These are phyloP conservation scores for Coprinopsis sp. DNA, from an alignment of 768 basidiomycete genomes.

Conservation along the genomic window DNA sequence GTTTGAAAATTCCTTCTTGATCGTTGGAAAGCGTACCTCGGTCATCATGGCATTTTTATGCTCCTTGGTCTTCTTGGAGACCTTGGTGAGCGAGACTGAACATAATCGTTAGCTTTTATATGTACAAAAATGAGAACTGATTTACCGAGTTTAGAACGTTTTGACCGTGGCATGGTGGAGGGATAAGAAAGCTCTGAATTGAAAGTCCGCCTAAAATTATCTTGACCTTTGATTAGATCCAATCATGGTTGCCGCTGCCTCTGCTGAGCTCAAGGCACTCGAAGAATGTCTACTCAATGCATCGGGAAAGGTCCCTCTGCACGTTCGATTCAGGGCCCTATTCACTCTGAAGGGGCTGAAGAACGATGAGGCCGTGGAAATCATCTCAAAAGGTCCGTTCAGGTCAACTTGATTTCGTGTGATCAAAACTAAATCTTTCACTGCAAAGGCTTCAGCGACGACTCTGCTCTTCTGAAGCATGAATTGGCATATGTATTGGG, in stretches of 20 bases:
- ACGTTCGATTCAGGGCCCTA: conserved; percentile 83
- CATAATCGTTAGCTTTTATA: conserved; percentile 10
- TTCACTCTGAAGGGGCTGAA: conserved; percentile 89
- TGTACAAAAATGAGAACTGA: conserved; percentile 3
- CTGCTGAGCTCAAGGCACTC: conserved; percentile 60
- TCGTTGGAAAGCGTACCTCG: conserved; percentile 46
- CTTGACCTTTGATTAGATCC: conserved; percentile 14
- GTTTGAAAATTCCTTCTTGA: background rate
- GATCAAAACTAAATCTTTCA: conserved; percentile 9
- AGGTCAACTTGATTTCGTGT: background rate
- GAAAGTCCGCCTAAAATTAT: conserved; percentile 45
- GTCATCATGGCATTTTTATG: conserved; percentile 82
- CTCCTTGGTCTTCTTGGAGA: conserved; percentile 87
- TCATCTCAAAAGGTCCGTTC: conserved; percentile 75
- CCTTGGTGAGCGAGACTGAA: conserved; percentile 89
- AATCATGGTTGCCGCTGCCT: conserved; percentile 33
- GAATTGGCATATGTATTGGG: conserved; percentile 97
- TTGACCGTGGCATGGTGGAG: conserved; percentile 79
- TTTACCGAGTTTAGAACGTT: conserved; percentile 80
- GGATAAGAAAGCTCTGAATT: conserved; percentile 16
- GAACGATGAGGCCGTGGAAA: conserved; percentile 70
- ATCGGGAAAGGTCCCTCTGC: conserved; percentile 67
- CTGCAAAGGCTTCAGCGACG: conserved; percentile 70
- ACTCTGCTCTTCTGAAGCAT: conserved; percentile 90
- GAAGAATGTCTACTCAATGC: conserved; percentile 76